Base-by-base conservation (phyloP, 176 grass and related monocot genomes). In the Carex kokanica region DNA sequence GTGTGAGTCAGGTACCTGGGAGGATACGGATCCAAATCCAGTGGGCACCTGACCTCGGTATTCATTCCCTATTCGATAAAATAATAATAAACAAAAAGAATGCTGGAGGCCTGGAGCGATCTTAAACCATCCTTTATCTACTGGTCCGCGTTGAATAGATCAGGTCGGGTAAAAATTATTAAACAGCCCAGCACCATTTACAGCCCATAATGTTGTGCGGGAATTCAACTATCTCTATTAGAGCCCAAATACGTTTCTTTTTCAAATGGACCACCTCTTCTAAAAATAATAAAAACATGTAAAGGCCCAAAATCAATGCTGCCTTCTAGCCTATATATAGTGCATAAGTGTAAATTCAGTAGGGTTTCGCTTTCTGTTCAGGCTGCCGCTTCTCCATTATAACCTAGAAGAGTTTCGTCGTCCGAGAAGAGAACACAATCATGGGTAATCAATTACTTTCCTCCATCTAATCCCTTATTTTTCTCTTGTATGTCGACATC, bases 391-490 rank as follows among this genome's bases (percentile, higher is more conserved):
- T 29, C 41, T 49, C 12, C 4, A 5, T 53, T 43, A 34, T 32
- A 78, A 52, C 49, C 73, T 55, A 56, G 38, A 41, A 68, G 20
- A 45, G 11, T n/a, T 64, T 15, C 78, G 23, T 80, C 55, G 49
- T 17, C n/a, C 17, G 3, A 40, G 29, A 14, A 25, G 36, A 8
- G 24, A 89, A 40, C 6, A 4, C 58, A 25, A 64, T 56, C 83
- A 94, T 90, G 92, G 90, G 92, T 94, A 92, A 92, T 2, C 21
- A 52, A 11, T 14, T 38, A 27, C n/a, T 13, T 55, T 17, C 34
- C 43, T 32, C 29, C 4, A 2, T 84, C 38, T n/a, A 3, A 41
- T 60, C 8, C 16, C 2, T 36, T 36, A 12, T 8, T 40, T 16
- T 86, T 45, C 64, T 34, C 25, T 32, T 4, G 16, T n/a, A 9